Conservation (phyloP, 2,329 filamentous ascomycete genomes). For the Parascedosporium putredinis region DNA sequence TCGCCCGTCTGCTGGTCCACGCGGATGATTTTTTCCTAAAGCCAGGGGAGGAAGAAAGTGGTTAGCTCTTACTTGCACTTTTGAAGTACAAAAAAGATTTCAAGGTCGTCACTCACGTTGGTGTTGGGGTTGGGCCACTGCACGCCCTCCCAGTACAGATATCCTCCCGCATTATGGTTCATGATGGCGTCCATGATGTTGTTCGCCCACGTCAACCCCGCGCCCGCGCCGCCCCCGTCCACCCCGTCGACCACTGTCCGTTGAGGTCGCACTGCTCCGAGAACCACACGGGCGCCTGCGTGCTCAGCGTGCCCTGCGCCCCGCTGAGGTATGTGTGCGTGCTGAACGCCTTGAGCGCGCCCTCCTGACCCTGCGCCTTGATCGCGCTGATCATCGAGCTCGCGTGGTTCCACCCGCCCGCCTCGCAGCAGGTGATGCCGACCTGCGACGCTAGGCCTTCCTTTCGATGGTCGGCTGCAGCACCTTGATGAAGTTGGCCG, state of each 20-base stretch:
- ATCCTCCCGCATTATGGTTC: slow-evolving; percentile 36
- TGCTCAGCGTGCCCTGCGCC: slow-evolving; percentile 28
- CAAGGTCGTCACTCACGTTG: slow-evolving; percentile 1
- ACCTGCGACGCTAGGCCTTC: slow-evolving; percentile 12
- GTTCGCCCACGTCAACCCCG: slow-evolving; percentile 46
- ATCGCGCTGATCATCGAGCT: slow-evolving; percentile 25
- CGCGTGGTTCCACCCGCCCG: slow-evolving; percentile 27
- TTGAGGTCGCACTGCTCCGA: slow-evolving; percentile 40
- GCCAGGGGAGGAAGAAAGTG: too few species aligned
- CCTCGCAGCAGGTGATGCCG: slow-evolving; percentile 27
- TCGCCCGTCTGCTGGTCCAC: slow-evolving; percentile 23
- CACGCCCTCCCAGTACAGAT: slow-evolving; percentile 44
- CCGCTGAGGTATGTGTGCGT: slow-evolving; percentile 30
- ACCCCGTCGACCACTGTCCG: slow-evolving; percentile 30
- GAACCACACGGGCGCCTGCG: slow-evolving; percentile 35
- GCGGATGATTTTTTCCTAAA: slow-evolving; percentile 18
- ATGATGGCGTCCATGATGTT: slow-evolving; percentile 39
- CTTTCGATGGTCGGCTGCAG: slow-evolving; percentile 25
- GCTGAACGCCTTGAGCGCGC: slow-evolving; percentile 24
- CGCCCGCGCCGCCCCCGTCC: slow-evolving; percentile 38
- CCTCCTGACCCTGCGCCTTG: slow-evolving; percentile 21
- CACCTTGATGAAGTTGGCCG: slow-evolving; percentile 39
- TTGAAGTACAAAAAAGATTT: too few species aligned
- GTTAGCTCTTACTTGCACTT: too few species aligned
- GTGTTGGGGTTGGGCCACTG: slow-evolving; percentile 13